Base-by-base conservation (phyloP, 345 rosid genomes). In the Lenwebbia sp. region DNA sequence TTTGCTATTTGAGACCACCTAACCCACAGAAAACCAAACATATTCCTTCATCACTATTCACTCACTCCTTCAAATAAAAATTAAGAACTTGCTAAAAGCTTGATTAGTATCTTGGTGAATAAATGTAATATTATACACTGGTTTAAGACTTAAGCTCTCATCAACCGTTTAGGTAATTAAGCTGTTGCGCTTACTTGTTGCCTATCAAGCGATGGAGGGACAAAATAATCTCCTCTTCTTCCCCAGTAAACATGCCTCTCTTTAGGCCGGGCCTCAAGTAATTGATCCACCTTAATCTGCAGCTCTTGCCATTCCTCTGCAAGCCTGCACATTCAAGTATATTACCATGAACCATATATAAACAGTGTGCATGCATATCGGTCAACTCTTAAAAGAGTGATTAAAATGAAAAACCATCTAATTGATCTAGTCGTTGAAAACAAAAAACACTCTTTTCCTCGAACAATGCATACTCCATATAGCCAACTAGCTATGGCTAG, bases 1-100 rank as follows among this genome's bases (percentile, higher is more conserved):
- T 91, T 96, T 6, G 99, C 96, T 65, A 97, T 97, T 84, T 92
- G 92, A 23, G 98, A 97, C 99, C 99, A 97, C 90, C 98, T 97
- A 82, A 41, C 44, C 47, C 25, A 37, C 2, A 70, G 21, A 70
- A 70, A 70, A 70, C 19, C 81, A 37, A 70, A 37, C 81, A 70
- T 37, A 70, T 37, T 25, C 47, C 81, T 70, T 70, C 25, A 33
- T 70, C 47, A 70, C 3, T 19, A 5, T 37, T 19, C 13, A 37
- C 81, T 70, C 26, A 4, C 81, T 70, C 44, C 44, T 65, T 86
- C 86, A 85, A 37, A 47, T 19, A 25, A 58, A n/a, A 54, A 53
- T 28, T 57, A 47, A 2, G 40, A 13, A 44, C 17, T 70, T 33
- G 21, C 47, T 70, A 41, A 37, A 70, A 37, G 81, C 47, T 70